Conservation (phyloP, 2,329 filamentous ascomycete species). For the Simplicillium sp. region DNA sequence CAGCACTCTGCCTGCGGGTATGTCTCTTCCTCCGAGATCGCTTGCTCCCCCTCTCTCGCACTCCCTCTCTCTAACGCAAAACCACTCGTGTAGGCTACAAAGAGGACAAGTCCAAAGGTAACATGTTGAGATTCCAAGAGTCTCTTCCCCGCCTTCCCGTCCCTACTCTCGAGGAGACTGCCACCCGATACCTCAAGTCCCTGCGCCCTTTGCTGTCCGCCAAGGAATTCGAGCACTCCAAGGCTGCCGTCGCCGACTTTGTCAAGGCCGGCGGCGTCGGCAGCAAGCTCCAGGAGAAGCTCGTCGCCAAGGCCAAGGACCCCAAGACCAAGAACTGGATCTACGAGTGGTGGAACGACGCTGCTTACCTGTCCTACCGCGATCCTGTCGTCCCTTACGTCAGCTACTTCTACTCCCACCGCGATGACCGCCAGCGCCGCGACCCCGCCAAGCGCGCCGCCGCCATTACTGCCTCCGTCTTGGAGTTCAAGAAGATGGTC, state of each 20-base stretch:
- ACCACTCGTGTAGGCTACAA: slow-evolving; percentile 50
- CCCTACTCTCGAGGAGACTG: slow-evolving; percentile 73
- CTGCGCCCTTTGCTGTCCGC: slow-evolving; percentile 64
- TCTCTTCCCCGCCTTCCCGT: slow-evolving; percentile 75
- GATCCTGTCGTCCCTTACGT: slow-evolving; percentile 97
- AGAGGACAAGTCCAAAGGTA: slow-evolving; percentile 69
- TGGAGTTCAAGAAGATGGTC: slow-evolving; percentile 93
- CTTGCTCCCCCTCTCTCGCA: too few species aligned
- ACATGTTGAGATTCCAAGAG: slow-evolving; percentile 78
- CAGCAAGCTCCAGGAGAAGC: slow-evolving; percentile 75
- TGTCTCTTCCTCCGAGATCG: slow-evolving; percentile 4
- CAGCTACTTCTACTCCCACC: slow-evolving; percentile 98
- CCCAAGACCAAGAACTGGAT: slow-evolving; percentile 88
- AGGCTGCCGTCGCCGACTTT: slow-evolving; percentile 81
- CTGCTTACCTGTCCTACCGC: slow-evolving; percentile 84
- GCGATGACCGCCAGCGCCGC: slow-evolving; percentile 80
- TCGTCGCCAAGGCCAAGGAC: slow-evolving; percentile 69
- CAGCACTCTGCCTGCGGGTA: slow-evolving; percentile 48
- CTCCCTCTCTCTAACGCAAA: neutral
- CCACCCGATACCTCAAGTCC: slow-evolving; percentile 70
- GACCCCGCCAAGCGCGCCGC: slow-evolving; percentile 90
- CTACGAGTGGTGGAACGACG: slow-evolving; percentile 96
- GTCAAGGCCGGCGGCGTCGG: slow-evolving; percentile 78
- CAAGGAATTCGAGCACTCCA: slow-evolving; percentile 60
- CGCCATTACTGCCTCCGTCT: slow-evolving; percentile 71